Conservation (phyloP, 208 protist genomes). For the Acanthamoeba lenticulata region DNA sequence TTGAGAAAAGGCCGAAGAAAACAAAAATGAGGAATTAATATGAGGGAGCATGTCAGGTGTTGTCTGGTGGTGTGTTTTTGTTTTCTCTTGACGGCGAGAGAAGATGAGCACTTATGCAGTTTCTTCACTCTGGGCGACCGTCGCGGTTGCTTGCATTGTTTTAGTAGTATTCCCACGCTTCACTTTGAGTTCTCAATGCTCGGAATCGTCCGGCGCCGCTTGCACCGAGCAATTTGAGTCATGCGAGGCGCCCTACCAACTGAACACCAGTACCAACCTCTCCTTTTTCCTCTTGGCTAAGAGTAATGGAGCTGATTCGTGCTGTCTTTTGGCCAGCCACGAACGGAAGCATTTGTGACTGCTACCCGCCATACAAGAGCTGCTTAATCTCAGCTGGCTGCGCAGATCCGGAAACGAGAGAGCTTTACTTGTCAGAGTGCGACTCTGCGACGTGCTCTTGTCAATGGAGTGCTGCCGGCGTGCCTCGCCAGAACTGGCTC, state of each 20-base stretch:
- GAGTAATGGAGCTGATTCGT: too few relatives aligned
- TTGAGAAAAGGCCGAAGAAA: too few relatives aligned
- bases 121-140: too few relatives aligned
- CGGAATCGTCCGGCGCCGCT: background rate
- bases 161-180: too few relatives aligned
- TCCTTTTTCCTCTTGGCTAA: background rate
- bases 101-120: too few relatives aligned
- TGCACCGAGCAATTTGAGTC: background rate
- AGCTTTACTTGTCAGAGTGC: background rate
- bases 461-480: background rate
- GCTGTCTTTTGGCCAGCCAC: background rate
- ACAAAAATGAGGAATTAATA: too few relatives aligned
- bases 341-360: background rate
- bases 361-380: background rate
- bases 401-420: background rate
- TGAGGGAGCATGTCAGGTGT: too few relatives aligned
- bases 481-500: background rate
- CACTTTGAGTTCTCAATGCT: too few relatives aligned
- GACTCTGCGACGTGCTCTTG: background rate
- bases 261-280: background rate
- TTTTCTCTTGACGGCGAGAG: too few relatives aligned
- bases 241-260: background rate
- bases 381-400: background rate
- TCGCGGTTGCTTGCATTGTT: too few relatives aligned
- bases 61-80: too few relatives aligned